These are phyloP conservation scores for Fusarium sp. DNA, from an alignment of 2,329 filamentous ascomycete genomes.

Conservation along the genomic window DNA sequence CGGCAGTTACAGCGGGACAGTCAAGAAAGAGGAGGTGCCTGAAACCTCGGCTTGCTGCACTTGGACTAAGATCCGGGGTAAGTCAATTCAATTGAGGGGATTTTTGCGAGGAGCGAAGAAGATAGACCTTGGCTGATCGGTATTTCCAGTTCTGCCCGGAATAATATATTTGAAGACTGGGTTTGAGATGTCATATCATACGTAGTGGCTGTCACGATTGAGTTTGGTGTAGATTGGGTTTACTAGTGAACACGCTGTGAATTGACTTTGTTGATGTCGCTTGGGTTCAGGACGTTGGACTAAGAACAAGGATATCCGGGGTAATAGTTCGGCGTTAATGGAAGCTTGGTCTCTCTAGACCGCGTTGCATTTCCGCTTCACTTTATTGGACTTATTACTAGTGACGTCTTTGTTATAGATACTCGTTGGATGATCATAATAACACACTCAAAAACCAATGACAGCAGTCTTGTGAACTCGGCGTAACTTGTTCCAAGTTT, in stretches of 20 bases:
- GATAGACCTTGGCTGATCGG: background rate
- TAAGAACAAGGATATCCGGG: background rate
- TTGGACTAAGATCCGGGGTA: conserved; percentile 24
- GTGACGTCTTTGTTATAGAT: background rate
- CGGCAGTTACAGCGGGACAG: conserved; percentile 21
- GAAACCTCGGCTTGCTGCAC: conserved; percentile 30
- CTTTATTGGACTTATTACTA: background rate
- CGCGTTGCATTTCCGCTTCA: background rate
- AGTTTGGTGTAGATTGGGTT: background rate
- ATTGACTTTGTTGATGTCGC: background rate
- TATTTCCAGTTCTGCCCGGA: background rate
- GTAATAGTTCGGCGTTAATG: background rate
- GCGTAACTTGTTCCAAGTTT: background rate
- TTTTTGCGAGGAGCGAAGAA: background rate
- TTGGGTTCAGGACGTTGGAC: background rate
- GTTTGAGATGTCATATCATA: background rate
- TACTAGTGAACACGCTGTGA: background rate
- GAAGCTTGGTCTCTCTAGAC: background rate
- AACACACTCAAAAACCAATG: accelerated
- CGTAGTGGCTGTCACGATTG: background rate
- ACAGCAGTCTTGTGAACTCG: background rate
- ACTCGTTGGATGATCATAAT: background rate
- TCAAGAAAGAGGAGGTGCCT: background rate
- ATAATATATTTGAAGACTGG: background rate
- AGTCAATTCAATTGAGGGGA: background rate